Evolutionary conservation across 1,139 yeast genomes (phyloP).

Genomic region (Saccharomyces hybrid): DNA sequence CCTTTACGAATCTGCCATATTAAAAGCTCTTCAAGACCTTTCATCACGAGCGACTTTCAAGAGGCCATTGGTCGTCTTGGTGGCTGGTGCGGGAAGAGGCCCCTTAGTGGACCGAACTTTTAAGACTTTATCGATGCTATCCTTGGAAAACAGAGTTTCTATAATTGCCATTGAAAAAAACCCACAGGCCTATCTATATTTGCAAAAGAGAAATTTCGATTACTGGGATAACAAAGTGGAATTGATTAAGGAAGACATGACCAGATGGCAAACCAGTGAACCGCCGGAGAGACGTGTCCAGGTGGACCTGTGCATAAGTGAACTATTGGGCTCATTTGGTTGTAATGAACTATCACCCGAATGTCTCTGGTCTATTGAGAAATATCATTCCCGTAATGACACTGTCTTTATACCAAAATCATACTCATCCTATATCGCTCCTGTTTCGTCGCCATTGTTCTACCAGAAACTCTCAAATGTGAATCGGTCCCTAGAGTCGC

Average conservation of each 20-base stretch:
- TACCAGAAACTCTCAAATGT: conserved; percentile 31
- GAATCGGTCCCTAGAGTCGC: conserved; percentile 37
- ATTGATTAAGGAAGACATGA: conserved; percentile 50
- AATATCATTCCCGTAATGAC: conserved; percentile 24
- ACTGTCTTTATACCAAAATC: conserved; percentile 56
- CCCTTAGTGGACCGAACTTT: conserved; percentile 55
- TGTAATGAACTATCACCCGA: conserved; percentile 89
- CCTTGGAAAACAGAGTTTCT: conserved; percentile 27
- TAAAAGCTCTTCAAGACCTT: conserved; percentile 45
- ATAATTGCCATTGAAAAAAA: conserved; percentile 67
- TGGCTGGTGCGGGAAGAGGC: conserved; percentile 87
- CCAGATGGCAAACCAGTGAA: conserved; percentile 36
- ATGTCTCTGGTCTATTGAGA: conserved; percentile 41
- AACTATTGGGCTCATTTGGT: conserved; percentile 82
- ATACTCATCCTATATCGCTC: conserved; percentile 55
- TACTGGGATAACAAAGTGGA: conserved; percentile 44
- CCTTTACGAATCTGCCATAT: conserved; percentile 60
- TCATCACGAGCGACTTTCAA: conserved; percentile 11
- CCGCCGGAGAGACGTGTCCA: conserved; percentile 14
- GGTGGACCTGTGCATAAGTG: conserved; percentile 63
- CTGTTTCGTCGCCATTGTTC: conserved; percentile 52
- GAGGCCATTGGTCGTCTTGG: conserved; percentile 37
- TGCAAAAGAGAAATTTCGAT: conserved; percentile 38
- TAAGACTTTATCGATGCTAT: conserved; percentile 36
- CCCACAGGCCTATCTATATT: conserved; percentile 46